Percentiles rank a stretch among this genome's conserved stretches.
phyloP scores from a whole-genome alignment of 495 filamentous ascomycete species.

The Podospora tetraspora region DNA sequence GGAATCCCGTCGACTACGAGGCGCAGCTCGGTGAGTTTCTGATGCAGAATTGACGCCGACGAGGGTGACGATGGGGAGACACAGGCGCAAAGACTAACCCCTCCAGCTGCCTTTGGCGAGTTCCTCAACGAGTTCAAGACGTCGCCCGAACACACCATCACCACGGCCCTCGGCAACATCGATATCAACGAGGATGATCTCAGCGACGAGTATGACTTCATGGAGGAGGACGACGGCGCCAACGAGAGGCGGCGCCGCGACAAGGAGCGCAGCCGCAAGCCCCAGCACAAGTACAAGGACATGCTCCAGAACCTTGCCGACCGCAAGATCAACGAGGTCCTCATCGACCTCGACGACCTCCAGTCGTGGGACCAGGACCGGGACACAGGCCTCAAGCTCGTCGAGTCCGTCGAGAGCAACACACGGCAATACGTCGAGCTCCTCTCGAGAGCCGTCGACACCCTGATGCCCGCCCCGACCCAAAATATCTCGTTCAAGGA shows the following conservation, averaged over 20 bases:
- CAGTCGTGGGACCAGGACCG: slow-evolving; percentile 67
- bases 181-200: slow-evolving; percentile 80
- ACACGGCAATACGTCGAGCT: slow-evolving; percentile 95
- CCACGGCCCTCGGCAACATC: slow-evolving; percentile 73
- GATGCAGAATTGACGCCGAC: neutral
- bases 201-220: slow-evolving; percentile 93
- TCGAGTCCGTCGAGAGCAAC: slow-evolving; percentile 80
- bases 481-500: slow-evolving; percentile 87
- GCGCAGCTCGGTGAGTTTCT: slow-evolving; percentile 64
- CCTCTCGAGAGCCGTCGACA: slow-evolving; percentile 81
- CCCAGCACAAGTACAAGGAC: slow-evolving; percentile 84
- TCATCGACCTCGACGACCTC: slow-evolving; percentile 87
- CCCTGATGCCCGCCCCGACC: slow-evolving; percentile 72
- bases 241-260: slow-evolving; percentile 43
- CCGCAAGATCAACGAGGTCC: slow-evolving; percentile 62
- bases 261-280: slow-evolving; percentile 42
- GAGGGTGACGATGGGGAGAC: neutral
- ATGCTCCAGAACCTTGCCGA: slow-evolving; percentile 84
- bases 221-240: slow-evolving; percentile 74
- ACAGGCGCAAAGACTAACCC: too few species aligned
- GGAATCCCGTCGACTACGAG: slow-evolving; percentile 74
- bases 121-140: slow-evolving; percentile 88
- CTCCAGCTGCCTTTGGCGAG: slow-evolving; percentile 80
- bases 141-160: slow-evolving; percentile 64
- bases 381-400: slow-evolving; percentile 67